Base-by-base conservation (phyloP, 495 filamentous ascomycete species). In the Xylaria longipes region DNA sequence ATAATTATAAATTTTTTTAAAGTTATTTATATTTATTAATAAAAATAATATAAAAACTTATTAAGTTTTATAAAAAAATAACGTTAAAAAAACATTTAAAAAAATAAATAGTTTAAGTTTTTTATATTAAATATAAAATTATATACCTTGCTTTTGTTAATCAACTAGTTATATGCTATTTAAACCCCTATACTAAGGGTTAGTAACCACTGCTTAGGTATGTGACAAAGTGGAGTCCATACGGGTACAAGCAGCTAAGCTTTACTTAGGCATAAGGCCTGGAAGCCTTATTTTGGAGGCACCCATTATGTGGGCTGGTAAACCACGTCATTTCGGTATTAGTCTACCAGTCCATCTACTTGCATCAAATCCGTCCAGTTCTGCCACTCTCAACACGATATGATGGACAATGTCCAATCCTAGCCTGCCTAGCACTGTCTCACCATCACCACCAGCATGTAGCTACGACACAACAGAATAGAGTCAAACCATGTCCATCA, bases 381-480 rank as follows among this genome's bases (percentile, higher is more conserved):
- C 45, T 48, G 45, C 17, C n/a, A 25, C 22, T 54, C 50, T 58
- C 27, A n/a, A 4, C 15, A 35, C 27, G 22, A 37, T 22, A n/a
- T 37, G 56, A 60, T 14, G 17, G 48, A 27, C 25, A 15, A 58
- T 17, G 27, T 33, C 12, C 27, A 57, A 57, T 33, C 27, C 27
- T 7, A 17, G 54, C 27, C 54, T 33, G 29, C 54, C 17, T 31
- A 22, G 27, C 54, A 57, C 54, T 35, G 54, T 61, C 58, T 63
- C 37, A 15, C 60, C 60, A 43, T 33, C 60, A 43, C 60, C 60
- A 63, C 60, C 60, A 46, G 45, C 52, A 52, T 58, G 66, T 68
- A 68, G 66, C 39, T 35, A 60, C 37, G 35, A 60, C 31, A 41
- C 37, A 62, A 27, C 58, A 14, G 4, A 43, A 62, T 41, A 62